Base-by-base conservation (phyloP, 2,329 filamentous ascomycete genomes). In the Aspergillus sojae region DNA sequence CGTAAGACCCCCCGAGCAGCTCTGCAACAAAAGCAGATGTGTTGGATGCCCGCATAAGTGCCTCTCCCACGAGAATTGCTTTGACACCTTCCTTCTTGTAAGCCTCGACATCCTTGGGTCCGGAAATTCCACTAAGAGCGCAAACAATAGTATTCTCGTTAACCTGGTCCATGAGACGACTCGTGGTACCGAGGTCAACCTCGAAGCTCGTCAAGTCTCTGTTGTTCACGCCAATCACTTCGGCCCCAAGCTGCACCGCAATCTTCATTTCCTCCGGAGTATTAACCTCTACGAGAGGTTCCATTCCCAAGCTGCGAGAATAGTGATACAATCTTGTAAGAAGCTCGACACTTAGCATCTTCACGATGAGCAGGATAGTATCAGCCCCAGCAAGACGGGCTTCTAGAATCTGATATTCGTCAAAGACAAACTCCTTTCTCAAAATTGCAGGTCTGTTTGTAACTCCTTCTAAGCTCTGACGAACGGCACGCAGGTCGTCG, bases 181-280 rank as follows among this genome's bases (percentile, higher is more conserved):
- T 93, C 1, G 94, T 97, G 0, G 94, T 99, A 65, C 91, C 89
- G 67, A 99, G 86, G 76, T 99, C 96, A 23, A 99, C 95, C 75
- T 98, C 94, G 72, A 99, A 99, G 72, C 90, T 98, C 70, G 94
- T 94, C 14, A 99, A 84, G 74, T 99, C 96, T 61, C 95, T 89
- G 81, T 99, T 99, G 81, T 99, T 99, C 70, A 99, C 95, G 30
- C 95, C 95, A 72, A 99, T 96, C 43, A 93, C 94, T 78, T 94
- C 91, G 26, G 95, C 87, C 12, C 94, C 95, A 26, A 99, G 85
- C 62, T 91, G 87, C 53, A 97, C 88, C 9, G 96, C 95, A 62
- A 89, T 89, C 45, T 90, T 85, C 92, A 97, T 99, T 79, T 99
- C 95, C 57, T 95, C 92, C 0, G 90, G 88, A 48, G 91, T 99